Evolutionary conservation across 495 filamentous ascomycete species (phyloP), one percentile per base, ranked within the genome.

Genomic region (Neurospora sp.): DNA sequence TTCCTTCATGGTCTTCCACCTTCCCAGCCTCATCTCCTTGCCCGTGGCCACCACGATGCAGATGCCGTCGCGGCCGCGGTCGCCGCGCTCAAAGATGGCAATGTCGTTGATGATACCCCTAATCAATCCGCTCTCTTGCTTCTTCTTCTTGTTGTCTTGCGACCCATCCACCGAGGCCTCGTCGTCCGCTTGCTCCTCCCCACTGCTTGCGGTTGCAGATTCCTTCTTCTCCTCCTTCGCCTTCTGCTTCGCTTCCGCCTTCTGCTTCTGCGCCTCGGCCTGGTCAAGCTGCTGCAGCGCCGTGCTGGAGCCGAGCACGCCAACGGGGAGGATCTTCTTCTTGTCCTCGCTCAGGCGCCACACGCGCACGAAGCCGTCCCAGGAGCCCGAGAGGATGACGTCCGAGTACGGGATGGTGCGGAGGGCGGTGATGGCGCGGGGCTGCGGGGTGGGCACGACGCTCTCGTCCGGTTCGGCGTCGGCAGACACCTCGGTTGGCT

Each of bases 391-490:
- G 42, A 98, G 82, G 44, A 98, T 86, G 39, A 97, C 81, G 76
- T 99, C 93, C 10, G 92, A 93, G 76, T 93, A 96, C 0, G 95
- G 94, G 44, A 98, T 84, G 4, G 91, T 91, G 38, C 91, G 84
- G 59, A 99, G 82, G 3, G 96, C 96, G 9, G 96, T 98, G 79
- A 99, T 95, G 87, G 92, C 94, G 71, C 95, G 86, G 20, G 94
- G 93, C 71, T 90, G 89, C 16, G 91, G 89, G 40, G 86, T 85
- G 4, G 89, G 88, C 4, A 88, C 80, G 8, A 84, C 82, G n/a
- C 81, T 82, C 12, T 83, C 82, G 69, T 89, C 82, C 7, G 89
- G 88, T 38, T 89, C 76, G 42, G 77, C 77, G 78, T 97, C 93
- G 9, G 93, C 92, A 0, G 89, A 93, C 8, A 89, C 85, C 74